Evolutionary conservation across 306 rosid genomes (phyloP), one percentile per base, ranked within the genome.

Genomic region (Cajanus cajan): DNA sequence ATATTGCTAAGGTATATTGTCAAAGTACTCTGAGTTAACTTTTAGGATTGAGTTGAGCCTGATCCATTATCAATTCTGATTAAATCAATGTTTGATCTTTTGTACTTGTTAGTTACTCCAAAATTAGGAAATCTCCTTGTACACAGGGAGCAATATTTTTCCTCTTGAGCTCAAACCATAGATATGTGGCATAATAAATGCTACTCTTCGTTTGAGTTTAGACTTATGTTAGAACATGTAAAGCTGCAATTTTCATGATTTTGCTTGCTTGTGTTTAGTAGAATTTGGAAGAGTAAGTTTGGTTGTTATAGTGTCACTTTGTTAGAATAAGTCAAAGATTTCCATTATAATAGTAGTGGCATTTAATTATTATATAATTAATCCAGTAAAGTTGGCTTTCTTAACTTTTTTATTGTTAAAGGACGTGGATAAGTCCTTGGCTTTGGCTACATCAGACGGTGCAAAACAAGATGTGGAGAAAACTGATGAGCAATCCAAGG

Each of bases 371-470:
- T 65, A 22, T 51, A 40, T 67, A 57, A 22, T 61, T 80, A 41
- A 68, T 77, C 54, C 41, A 61, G 58, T 72, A 80, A 70, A 78
- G 68, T 55, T 82, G 73, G 39, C 78, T 40, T 80, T 64, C 71
- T 48, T 77, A 75, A 78, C 75, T 71, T 82, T 73, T 64, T 80
- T 77, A 34, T 82, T 68, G 58, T 82, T 68, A 12, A 76, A 80
- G 83, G 89, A 88, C 90, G 85, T 65, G 15, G 89, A 85, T 43
- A 63, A 65, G 74, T 62, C 81, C 65, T 63, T 43, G 18, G 84
- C 58, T 39, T 67, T 62, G 0, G 86, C 69, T 55, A 86, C 68
- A 68, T 37, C 63, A 10, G 89, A 88, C 77, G 87, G 55, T 83
- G 80, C 78, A 47, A 25, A 79, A 79, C 73, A 85, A 76, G 87